Evolutionary conservation across 495 filamentous ascomycete genomes (phyloP).

Genomic region (Xylaria castorea): DNA sequence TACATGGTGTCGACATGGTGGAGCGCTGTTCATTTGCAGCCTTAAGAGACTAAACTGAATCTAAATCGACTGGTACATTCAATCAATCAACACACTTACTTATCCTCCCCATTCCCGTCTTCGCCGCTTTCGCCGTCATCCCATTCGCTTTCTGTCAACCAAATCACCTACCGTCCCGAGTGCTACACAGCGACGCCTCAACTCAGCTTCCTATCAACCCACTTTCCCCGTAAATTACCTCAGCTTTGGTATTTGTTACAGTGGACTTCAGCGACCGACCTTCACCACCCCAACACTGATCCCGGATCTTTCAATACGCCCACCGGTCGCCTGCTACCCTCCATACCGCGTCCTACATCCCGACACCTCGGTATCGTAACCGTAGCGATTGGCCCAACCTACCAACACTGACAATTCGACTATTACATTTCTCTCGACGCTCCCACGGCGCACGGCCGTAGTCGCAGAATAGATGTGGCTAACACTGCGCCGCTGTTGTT

Average conservation of each 20-base stretch:
- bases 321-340: background rate
- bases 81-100: constrained; percentile 9
- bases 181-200: background rate
- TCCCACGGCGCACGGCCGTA: constrained; percentile 39
- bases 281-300: background rate
- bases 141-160: background rate
- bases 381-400: constrained; percentile 1
- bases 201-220: background rate
- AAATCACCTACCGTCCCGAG: background rate
- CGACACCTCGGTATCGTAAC: constrained; percentile 15
- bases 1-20: constrained; percentile 14
- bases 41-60: constrained; percentile 22
- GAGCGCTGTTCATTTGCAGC: constrained; percentile 19
- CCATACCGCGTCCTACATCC: constrained; percentile 9
- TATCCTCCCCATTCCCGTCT: constrained; percentile 22
- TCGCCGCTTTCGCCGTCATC: constrained; percentile 17
- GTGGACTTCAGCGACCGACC: constrained; percentile 3
- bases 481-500: constrained; percentile 30
- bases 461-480: constrained; percentile 39
- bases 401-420: constrained; percentile 18
- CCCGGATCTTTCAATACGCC: background rate
- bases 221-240: background rate
- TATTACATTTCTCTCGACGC: constrained; percentile 35
- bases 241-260: background rate
- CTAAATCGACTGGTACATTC: constrained; percentile 10